phyloP scores from a whole-genome alignment of 2,329 filamentous ascomycete species.

The Fusarium sp. region DNA sequence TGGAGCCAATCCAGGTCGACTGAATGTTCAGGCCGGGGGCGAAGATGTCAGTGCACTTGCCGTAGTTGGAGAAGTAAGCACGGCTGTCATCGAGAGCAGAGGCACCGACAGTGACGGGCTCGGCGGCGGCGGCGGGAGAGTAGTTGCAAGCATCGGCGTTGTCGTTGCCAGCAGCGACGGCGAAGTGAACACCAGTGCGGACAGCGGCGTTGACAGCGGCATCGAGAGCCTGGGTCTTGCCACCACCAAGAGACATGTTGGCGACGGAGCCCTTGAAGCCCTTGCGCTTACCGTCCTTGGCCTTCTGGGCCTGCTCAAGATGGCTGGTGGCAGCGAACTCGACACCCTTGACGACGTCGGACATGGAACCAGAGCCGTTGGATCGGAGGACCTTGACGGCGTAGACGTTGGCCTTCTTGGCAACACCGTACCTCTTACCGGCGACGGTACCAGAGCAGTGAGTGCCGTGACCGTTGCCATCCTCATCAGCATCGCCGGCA shows the following conservation, averaged over 20 bases:
- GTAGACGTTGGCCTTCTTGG: conserved; percentile 97
- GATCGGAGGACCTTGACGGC: conserved; percentile 98
- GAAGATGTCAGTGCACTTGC: conserved; percentile 99
- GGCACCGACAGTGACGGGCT: conserved; percentile 95
- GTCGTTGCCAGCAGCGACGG: conserved; percentile 98
- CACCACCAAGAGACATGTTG: conserved; percentile 99
- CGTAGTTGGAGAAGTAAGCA: conserved; percentile 99
- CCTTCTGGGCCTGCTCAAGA: conserved; percentile 77
- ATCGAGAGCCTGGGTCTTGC: conserved; percentile 93
- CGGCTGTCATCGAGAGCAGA: conserved; percentile 94
- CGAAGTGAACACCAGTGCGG: conserved; percentile 92
- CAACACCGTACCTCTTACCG: conserved; percentile 98
- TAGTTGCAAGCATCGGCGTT: conserved; percentile 99
- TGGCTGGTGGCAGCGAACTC: conserved; percentile 92
- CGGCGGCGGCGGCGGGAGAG: conserved; percentile 91
- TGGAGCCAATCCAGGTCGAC: conserved; percentile 98
- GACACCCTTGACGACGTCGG: conserved; percentile 97
- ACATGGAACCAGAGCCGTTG: conserved; percentile 98
- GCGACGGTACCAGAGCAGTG: conserved; percentile 99
- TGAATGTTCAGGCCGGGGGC: conserved; percentile 96
- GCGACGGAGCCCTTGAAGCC: conserved; percentile 98
- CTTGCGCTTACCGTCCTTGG: conserved; percentile 91
- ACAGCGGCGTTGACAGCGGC: conserved; percentile 94
- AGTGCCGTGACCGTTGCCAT: conserved; percentile 98
- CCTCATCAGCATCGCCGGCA: conserved; percentile 81